Evolutionary conservation across 176 grass and related monocot species (phyloP).

Genomic region (Aegilops tauschii): DNA sequence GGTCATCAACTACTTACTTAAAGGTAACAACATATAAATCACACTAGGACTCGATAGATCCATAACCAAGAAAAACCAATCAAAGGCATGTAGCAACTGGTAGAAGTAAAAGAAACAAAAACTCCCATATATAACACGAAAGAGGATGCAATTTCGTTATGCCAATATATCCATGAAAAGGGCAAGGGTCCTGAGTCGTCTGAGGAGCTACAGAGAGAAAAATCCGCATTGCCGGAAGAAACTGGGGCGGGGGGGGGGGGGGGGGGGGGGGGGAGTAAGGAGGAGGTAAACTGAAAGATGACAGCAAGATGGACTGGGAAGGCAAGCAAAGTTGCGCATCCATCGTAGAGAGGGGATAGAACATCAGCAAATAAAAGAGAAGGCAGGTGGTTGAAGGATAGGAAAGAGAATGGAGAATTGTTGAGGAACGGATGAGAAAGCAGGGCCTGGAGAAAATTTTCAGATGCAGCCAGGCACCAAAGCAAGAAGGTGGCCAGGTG

Average conservation of each 20-base stretch:
- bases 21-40: background rate
- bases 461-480: background rate
- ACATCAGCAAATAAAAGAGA: background rate
- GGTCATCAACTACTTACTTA: background rate
- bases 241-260: background rate
- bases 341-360: background rate
- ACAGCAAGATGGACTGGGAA: background rate
- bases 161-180: background rate
- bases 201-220: background rate
- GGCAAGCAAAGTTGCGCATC: background rate
- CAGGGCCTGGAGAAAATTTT: background rate
- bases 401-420: background rate
- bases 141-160: background rate
- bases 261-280: background rate
- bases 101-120: background rate
- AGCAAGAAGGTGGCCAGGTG: background rate
- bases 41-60: background rate
- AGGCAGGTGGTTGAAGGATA: background rate
- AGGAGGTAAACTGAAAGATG: background rate
- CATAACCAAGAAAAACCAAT: background rate
- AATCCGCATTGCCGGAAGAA: background rate
- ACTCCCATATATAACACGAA: background rate
- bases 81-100: background rate
- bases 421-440: background rate
- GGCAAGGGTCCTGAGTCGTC: background rate